phyloP scores from a whole-genome alignment of 106 monocot genomes.

The Triglochin maritima region DNA sequence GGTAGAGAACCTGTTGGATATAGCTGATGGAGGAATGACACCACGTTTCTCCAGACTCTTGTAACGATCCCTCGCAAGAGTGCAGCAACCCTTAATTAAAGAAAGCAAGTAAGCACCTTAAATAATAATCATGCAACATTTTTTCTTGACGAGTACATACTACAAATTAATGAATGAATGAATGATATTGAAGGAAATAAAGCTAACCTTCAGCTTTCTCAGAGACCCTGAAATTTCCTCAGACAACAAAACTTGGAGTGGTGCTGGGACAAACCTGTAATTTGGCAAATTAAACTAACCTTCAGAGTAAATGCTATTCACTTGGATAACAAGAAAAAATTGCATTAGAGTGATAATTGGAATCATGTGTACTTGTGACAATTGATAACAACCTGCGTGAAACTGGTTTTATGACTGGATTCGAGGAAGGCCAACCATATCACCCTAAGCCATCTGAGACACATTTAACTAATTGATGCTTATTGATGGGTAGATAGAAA shows the following conservation, averaged over 20 bases:
- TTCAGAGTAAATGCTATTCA: neutral
- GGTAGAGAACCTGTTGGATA: conserved; percentile 12
- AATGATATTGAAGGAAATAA: neutral
- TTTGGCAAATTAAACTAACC: neutral
- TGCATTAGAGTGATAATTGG: too few relatives aligned
- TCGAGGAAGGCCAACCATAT: too few relatives aligned
- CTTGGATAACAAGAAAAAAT: neutral
- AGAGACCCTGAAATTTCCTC: conserved; percentile 98
- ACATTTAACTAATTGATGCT: neutral
- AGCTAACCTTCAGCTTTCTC: conserved; percentile 67
- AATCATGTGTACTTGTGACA: too few relatives aligned
- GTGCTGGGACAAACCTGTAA: conserved; percentile 76
- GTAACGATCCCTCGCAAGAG: conserved; percentile 51
- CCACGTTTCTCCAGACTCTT: conserved; percentile 72
- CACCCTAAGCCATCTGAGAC: neutral
- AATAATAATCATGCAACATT: too few relatives aligned
- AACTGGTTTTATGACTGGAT: too few relatives aligned
- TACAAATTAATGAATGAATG: too few relatives aligned
- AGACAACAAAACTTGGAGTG: conserved; percentile 74
- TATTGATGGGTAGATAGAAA: too few relatives aligned
- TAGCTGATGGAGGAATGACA: conserved; percentile 36
- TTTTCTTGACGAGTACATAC: too few relatives aligned
- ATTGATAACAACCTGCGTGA: neutral
- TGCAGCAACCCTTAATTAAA: conserved; percentile 49
- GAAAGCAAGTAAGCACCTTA: neutral